Evolutionary conservation across 345 rosid species (phyloP).

Genomic region (Salix koriyanagi): DNA sequence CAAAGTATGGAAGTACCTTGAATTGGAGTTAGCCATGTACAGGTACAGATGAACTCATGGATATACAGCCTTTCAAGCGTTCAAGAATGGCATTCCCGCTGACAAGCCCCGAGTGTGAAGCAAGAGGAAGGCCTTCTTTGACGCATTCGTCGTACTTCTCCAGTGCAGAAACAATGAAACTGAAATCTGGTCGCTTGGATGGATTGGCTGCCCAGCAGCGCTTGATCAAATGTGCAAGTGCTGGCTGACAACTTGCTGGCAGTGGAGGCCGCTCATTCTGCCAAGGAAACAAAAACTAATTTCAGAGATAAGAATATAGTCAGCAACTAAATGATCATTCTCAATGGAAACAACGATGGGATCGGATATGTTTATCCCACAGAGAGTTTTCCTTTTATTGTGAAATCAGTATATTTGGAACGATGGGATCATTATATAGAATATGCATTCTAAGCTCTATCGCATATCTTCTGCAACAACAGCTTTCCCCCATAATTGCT

Average conservation of each 20-base stretch:
- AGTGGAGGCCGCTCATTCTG: conserved; percentile 92
- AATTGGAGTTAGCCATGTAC: conserved; percentile 61
- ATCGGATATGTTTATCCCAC: background rate
- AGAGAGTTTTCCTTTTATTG: background rate
- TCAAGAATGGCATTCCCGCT: conserved; percentile 60
- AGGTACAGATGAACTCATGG: conserved; percentile 67
- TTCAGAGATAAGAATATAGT: background rate
- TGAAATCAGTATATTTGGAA: too few relatives aligned
- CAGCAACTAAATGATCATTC: background rate
- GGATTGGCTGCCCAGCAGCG: conserved; percentile 92
- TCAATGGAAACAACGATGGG: background rate
- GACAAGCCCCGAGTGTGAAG: conserved; percentile 62
- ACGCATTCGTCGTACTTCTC: conserved; percentile 84
- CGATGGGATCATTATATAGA: background rate
- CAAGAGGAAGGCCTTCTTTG: conserved; percentile 84
- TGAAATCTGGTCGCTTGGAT: conserved; percentile 82
- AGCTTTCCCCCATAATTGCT: background rate
- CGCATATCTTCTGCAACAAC: background rate
- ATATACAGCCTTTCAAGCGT: conserved; percentile 69
- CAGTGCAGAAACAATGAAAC: conserved; percentile 64
- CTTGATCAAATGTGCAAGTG: conserved; percentile 80
- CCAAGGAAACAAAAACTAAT: conserved; percentile 3
- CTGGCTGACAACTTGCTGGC: conserved; percentile 90
- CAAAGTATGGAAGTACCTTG: conserved; percentile 21
- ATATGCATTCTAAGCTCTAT: background rate